Conservation (phyloP, 169 alveolate genomes). For the Plasmodium sp. region DNA sequence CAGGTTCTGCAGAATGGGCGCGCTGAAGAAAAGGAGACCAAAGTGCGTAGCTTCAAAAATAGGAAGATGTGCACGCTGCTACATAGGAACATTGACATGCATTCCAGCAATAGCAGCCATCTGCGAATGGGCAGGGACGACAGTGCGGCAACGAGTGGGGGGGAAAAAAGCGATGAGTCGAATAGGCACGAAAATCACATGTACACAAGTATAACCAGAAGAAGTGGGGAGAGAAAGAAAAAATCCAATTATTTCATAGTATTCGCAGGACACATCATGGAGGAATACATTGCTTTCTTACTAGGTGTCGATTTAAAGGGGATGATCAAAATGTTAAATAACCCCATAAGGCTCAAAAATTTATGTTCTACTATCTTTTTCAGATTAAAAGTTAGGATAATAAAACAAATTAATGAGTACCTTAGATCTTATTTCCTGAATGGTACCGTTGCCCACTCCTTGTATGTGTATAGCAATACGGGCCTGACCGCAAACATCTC, state of each 20-base stretch:
- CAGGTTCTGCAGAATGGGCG: neutral
- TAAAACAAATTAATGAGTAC: conserved; percentile 25
- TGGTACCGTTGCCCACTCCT: neutral
- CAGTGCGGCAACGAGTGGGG: neutral
- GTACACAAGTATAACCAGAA: neutral
- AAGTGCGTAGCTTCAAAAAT: neutral
- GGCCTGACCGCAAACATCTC: conserved; percentile 14
- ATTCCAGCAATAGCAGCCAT: neutral
- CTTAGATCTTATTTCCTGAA: neutral
- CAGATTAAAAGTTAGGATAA: conserved; percentile 55
- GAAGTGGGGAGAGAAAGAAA: neutral
- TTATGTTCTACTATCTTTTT: conserved; percentile 48
- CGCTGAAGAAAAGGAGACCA: neutral
- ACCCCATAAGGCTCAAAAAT: conserved; percentile 24
- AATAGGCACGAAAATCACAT: neutral
- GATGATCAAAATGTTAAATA: conserved; percentile 19
- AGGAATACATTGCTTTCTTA: conserved; percentile 63
- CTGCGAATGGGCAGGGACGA: neutral
- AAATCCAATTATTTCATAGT: conserved; percentile 30
- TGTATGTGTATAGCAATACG: conserved; percentile 35
- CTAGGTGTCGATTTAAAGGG: conserved; percentile 27
- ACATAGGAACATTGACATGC: neutral
- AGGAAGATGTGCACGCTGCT: neutral
- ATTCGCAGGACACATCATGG: conserved; percentile 68
- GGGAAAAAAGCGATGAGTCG: neutral